phyloP scores from a whole-genome alignment of 1,284 basidiomycete genomes.

The Moesziomyces sp. region DNA sequence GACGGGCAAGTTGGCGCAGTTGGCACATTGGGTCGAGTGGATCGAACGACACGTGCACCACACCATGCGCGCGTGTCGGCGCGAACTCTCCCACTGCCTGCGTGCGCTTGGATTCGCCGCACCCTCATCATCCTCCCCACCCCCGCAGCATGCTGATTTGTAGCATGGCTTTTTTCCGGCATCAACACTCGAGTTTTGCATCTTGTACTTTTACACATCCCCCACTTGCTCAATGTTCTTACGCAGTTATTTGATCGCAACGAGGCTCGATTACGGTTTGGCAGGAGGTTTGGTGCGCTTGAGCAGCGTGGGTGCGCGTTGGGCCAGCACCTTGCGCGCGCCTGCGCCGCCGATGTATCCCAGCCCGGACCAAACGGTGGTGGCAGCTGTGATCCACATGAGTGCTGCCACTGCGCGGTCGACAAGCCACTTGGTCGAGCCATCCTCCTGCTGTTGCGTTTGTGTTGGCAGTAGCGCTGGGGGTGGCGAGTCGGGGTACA shows the following conservation, averaged over 20 bases:
- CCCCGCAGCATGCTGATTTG: constrained; percentile 21
- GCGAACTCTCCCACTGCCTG: constrained; percentile 25
- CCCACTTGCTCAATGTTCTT: not conserved
- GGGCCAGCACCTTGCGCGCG: constrained; percentile 22
- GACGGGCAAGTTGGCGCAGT: not conserved
- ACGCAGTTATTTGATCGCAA: too few relatives aligned
- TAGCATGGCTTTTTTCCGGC: not conserved
- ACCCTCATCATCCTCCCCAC: not conserved
- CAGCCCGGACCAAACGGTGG: constrained; percentile 90
- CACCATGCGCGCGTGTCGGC: constrained; percentile 16
- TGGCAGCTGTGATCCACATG: constrained; percentile 85
- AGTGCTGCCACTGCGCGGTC: constrained; percentile 58
- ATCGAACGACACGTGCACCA: constrained; percentile 12
- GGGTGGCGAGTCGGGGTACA: constrained; percentile 70
- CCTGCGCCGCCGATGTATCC: constrained; percentile 75
- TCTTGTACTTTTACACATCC: constrained; percentile 12
- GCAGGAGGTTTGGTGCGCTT: not conserved
- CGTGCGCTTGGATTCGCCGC: constrained; percentile 23
- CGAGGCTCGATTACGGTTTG: not conserved
- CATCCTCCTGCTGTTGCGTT: not conserved
- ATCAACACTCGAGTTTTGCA: constrained; percentile 1
- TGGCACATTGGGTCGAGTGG: constrained; percentile 14
- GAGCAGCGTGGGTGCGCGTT: constrained; percentile 5
- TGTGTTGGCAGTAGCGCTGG: constrained; percentile 8
- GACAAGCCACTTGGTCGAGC: constrained; percentile 11